Evolutionary conservation across 2,329 filamentous ascomycete genomes (phyloP).

Genomic region (Fonsecaea nubica): DNA sequence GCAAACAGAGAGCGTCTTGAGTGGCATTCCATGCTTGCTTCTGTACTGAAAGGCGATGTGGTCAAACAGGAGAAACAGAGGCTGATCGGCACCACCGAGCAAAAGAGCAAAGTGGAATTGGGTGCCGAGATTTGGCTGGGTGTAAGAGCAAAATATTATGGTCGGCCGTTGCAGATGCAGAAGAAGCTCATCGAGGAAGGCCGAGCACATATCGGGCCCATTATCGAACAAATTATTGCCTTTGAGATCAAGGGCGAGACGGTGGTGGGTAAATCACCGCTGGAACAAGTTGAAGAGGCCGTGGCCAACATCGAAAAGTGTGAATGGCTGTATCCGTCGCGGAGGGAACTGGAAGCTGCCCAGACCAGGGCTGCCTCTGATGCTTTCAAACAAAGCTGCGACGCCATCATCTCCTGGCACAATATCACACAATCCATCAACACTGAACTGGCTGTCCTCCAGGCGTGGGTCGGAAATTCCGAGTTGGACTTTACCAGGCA

Average conservation of each 20-base stretch:
- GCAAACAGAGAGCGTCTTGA: constrained; percentile 88
- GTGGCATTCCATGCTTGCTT: constrained; percentile 98
- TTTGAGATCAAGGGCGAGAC: constrained; percentile 95
- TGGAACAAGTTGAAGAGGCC: constrained; percentile 87
- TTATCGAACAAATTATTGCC: constrained; percentile 85
- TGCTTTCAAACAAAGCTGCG: constrained; percentile 80
- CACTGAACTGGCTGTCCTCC: constrained; percentile 86
- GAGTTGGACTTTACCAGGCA: constrained; percentile 88
- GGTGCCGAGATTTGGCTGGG: constrained; percentile 84
- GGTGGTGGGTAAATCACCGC: constrained; percentile 84
- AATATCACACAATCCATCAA: constrained; percentile 97
- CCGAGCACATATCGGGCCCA: constrained; percentile 72
- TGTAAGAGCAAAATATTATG: constrained; percentile 81
- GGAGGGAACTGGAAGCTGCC: constrained; percentile 72
- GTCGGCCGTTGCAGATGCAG: constrained; percentile 82
- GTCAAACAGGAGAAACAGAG: constrained; percentile 98
- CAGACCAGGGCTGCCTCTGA: constrained; percentile 79
- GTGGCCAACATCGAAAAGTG: constrained; percentile 89
- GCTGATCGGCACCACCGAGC: constrained; percentile 79
- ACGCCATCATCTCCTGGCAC: constrained; percentile 92
- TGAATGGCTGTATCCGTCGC: constrained; percentile 83
- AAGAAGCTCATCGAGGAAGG: constrained; percentile 86
- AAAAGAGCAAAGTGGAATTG: constrained; percentile 72
- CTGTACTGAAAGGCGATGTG: constrained; percentile 93
- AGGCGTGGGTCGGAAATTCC: constrained; percentile 95